Evolutionary conservation across 139 green algal genomes (phyloP).

Genomic region (Nannochloris sp.): DNA sequence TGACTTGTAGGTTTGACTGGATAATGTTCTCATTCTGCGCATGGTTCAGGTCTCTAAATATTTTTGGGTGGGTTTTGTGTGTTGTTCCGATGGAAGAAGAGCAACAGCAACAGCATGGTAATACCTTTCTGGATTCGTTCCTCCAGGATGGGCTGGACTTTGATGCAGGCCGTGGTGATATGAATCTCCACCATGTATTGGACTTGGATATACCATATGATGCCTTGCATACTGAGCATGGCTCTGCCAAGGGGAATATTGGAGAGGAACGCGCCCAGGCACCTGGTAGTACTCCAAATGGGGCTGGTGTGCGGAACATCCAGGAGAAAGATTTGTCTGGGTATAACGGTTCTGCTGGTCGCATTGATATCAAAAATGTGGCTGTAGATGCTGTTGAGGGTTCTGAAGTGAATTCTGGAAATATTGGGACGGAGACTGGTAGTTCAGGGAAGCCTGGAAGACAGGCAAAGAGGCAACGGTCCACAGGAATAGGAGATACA

Average conservation of each 20-base stretch:
- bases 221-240: too few relatives aligned
- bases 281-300: too few relatives aligned
- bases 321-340: not conserved
- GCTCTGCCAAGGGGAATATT: too few relatives aligned
- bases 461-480: not conserved
- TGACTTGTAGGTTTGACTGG: too few relatives aligned
- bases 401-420: not conserved
- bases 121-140: not conserved
- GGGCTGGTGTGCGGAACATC: too few relatives aligned
- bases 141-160: too few relatives aligned
- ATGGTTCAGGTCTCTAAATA: too few relatives aligned
- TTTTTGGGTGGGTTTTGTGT: not conserved
- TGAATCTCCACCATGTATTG: too few relatives aligned
- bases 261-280: too few relatives aligned
- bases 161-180: too few relatives aligned
- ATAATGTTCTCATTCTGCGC: too few relatives aligned
- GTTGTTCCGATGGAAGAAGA: slow-evolving; percentile 8
- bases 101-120: not conserved
- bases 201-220: too few relatives aligned
- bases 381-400: not conserved
- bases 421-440: slow-evolving; percentile 15
- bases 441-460: slow-evolving; percentile 17
- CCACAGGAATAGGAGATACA: not conserved
- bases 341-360: not conserved
- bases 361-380: not conserved